These are phyloP conservation scores for Colletotrichum lupini DNA, from an alignment of 2,329 filamentous ascomycete species.

Conservation along the genomic window DNA sequence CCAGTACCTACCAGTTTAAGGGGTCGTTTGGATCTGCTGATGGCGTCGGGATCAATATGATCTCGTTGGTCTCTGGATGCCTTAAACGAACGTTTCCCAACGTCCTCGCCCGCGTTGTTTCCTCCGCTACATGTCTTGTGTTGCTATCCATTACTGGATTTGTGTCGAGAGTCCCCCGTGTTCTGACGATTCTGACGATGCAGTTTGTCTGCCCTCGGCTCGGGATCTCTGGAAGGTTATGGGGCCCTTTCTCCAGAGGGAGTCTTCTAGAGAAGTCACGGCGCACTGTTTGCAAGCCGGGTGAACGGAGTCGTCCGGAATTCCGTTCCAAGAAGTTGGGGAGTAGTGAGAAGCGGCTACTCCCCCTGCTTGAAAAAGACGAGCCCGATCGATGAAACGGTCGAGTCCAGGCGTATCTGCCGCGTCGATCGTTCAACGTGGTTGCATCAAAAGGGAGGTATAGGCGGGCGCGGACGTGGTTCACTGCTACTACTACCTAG, in stretches of 20 bases:
- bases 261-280: not conserved
- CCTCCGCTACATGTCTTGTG: not conserved
- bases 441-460: conserved; percentile 11
- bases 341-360: conserved; percentile 9
- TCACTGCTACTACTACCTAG: not conserved
- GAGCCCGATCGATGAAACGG: conserved; percentile 17
- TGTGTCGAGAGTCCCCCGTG: not conserved
- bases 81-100: conserved; percentile 56
- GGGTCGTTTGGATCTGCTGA: conserved; percentile 62
- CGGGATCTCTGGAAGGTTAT: conserved; percentile 4
- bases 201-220: not conserved
- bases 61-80: conserved; percentile 54
- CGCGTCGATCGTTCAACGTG: conserved; percentile 24
- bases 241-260: not conserved
- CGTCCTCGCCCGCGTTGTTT: conserved; percentile 39
- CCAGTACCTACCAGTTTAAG: conserved; percentile 57
- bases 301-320: not conserved
- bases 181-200: not conserved
- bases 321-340: not conserved
- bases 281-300: conserved; percentile 10
- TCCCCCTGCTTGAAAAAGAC: conserved; percentile 8
- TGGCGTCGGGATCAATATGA: conserved; percentile 60
- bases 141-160: not conserved
- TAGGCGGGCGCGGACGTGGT: not conserved
- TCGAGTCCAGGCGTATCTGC: conserved; percentile 16